These are phyloP conservation scores for Citrullus amarus DNA, from an alignment of 306 rosid species.

Conservation along the genomic window DNA sequence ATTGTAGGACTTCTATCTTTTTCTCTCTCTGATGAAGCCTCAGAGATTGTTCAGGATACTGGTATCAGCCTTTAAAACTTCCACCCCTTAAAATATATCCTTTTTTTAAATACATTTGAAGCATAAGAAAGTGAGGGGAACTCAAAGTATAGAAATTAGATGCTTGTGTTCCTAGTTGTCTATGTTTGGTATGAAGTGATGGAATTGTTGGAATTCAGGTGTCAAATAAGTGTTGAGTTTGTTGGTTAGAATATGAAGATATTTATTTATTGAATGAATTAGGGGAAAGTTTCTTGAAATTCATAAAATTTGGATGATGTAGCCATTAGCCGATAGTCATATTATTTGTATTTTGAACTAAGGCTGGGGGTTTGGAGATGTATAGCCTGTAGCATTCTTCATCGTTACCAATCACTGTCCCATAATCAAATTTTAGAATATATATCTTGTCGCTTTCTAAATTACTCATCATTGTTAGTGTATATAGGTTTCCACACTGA, in stretches of 20 bases:
- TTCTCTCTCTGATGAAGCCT: not conserved
- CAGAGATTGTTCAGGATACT: not conserved
- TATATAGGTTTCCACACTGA: not conserved
- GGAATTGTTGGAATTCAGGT: not conserved
- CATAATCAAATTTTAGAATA: not conserved
- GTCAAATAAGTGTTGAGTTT: not conserved
- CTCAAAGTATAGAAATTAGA: not conserved
- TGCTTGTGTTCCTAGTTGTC: not conserved
- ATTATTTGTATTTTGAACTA: not conserved
- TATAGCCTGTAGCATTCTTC: not conserved
- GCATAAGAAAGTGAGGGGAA: not conserved
- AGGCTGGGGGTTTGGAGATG: not conserved
- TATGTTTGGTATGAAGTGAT: not conserved
- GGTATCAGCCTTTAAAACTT: not conserved
- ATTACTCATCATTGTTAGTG: not conserved
- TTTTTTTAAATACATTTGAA: not conserved
- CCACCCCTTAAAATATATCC: not conserved
- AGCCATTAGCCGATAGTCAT: not conserved
- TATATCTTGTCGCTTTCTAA: not conserved
- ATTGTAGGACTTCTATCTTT: not conserved
- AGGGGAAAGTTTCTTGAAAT: not conserved
- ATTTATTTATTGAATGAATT: not conserved
- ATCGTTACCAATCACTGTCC: not conserved
- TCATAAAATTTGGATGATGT: not conserved
- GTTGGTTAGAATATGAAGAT: not conserved